Evolutionary conservation across 1,284 basidiomycete genomes (phyloP), one percentile per base, ranked within the genome.

Genomic region (Heterobasidion annosum): DNA sequence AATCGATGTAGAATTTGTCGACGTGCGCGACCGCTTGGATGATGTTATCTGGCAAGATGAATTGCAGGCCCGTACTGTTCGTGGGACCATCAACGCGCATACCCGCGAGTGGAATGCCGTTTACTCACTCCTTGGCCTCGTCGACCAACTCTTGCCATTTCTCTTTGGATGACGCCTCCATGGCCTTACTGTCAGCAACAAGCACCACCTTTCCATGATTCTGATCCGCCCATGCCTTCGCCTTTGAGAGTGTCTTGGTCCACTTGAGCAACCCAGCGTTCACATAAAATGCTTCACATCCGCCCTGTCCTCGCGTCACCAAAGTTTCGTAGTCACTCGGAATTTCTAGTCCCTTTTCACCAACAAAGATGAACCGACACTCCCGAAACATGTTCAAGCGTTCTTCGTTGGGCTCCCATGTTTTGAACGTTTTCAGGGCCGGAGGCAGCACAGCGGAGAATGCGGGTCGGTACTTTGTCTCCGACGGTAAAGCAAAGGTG

Each of bases 401-500:
- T 54, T 73, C 78, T 61, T 83, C 82, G 55, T 81, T 81, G 0
- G 80, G 79, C 56, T 82, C 77, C 87, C 86, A 89, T 2, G 77
- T 66, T 18, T 70, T 73, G 62, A 77, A 70, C 1, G 67, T 70
- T 63, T 81, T 82, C 43, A 83, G 70, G 1, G 70, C 59, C 0
- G 73, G 53, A 0, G 74, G 65, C 0, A 88, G 68, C 1, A 72
- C 65, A 1, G 78, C 67, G 2, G 78, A 73, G 58, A 83, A 84
- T 0, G 65, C 55, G 0, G 87, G 87, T 10, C 78, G 75, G 63
- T 73, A 82, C 63, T 82, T 83, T 58, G 68, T 70, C 34, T 75
- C 67, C 2, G 63, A 61, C 0, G 83, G 83, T 1, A 83, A 70
- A 6, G 51, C 51, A 50, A 80, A 85, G 0, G 67, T 63, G 16